phyloP scores from a whole-genome alignment of 768 basidiomycete genomes.

The Suillus decipiens region DNA sequence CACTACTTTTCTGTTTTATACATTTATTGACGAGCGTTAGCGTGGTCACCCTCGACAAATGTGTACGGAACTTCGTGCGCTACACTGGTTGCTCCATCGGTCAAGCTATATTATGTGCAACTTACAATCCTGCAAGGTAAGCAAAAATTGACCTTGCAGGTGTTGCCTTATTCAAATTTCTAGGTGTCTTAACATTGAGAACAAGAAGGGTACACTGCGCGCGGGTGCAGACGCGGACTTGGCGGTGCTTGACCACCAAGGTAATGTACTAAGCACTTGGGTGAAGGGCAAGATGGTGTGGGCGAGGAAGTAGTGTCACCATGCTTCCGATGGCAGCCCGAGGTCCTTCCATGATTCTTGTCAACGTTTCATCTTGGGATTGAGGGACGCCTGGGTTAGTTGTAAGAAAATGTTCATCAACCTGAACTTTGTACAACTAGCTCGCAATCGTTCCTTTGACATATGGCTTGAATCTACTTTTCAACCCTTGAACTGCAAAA shows the following conservation, averaged over 20 bases:
- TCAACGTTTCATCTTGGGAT: not conserved
- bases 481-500: no score
- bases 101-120: constrained; percentile 85
- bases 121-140: constrained; percentile 80
- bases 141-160: constrained; percentile 21
- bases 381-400: not conserved
- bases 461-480: no score
- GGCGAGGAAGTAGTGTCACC: constrained; percentile 35
- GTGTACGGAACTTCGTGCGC: constrained; percentile 79
- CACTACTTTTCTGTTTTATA: constrained; percentile 5
- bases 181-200: constrained; percentile 77
- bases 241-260: constrained; percentile 69
- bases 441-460: no score
- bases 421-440: no score
- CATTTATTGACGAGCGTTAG: constrained; percentile 35
- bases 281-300: constrained; percentile 76
- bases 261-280: constrained; percentile 72
- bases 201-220: constrained; percentile 78
- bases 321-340: not conserved
- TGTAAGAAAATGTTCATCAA: no score
- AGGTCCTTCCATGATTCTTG: not conserved
- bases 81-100: constrained; percentile 85
- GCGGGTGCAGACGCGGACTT: constrained; percentile 88
- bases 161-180: constrained; percentile 6
- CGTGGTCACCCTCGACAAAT: constrained; percentile 81